phyloP scores from a whole-genome alignment of 108 stramenopile genomes.

The Discostella pseudostelligera region DNA sequence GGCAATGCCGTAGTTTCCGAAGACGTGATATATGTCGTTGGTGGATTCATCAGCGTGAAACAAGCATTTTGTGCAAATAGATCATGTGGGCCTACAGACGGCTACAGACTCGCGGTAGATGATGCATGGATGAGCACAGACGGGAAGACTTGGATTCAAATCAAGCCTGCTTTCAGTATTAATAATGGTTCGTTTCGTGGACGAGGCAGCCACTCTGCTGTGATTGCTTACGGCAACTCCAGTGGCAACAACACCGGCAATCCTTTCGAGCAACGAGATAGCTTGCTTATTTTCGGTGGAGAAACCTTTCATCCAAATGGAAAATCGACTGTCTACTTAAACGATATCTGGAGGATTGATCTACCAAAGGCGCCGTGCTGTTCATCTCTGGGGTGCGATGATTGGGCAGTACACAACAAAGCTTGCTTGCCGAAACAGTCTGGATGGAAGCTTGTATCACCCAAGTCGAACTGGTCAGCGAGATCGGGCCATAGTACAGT shows the following conservation, averaged over 20 bases:
- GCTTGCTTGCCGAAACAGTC: conserved; percentile 38
- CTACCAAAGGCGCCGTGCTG: conserved; percentile 52
- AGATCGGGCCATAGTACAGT: conserved; percentile 48
- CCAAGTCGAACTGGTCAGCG: conserved; percentile 34
- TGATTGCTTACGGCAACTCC: conserved; percentile 20
- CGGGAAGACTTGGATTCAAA: conserved; percentile 54
- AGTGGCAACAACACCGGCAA: conserved; percentile 5
- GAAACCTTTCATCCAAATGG: conserved; percentile 37
- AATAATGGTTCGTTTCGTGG: conserved; percentile 23
- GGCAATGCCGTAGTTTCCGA: conserved; percentile 33
- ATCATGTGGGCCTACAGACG: conserved; percentile 65
- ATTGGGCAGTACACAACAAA: background rate
- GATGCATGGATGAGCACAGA: conserved; percentile 74
- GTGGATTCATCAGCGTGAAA: conserved; percentile 59
- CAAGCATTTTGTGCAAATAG: conserved; percentile 54
- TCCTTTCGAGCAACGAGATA: conserved; percentile 16
- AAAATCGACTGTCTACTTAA: conserved; percentile 41
- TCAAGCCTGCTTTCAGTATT: conserved; percentile 48
- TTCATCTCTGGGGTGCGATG: conserved; percentile 9
- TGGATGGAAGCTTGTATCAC: conserved; percentile 32
- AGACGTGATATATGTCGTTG: conserved; percentile 68
- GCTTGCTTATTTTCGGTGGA: conserved; percentile 52
- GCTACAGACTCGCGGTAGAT: conserved; percentile 60
- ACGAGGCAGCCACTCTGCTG: conserved; percentile 44
- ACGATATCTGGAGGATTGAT: conserved; percentile 71